phyloP scores from a whole-genome alignment of 2,329 filamentous ascomycete species.

The Calonectria hawksworthii region DNA sequence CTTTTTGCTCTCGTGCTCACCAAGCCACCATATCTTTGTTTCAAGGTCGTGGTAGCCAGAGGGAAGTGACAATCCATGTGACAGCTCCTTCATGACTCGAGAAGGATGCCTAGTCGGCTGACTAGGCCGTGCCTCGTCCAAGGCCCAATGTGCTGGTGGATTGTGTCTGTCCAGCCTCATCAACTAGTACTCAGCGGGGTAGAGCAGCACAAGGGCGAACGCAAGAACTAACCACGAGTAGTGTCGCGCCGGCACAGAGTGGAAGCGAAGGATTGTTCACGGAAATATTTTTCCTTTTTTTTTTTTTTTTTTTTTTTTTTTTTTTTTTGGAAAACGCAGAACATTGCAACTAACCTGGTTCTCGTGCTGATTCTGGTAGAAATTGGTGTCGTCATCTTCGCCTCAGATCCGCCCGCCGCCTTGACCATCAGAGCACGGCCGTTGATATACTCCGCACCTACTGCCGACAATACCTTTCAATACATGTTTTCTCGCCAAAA shows the following conservation, averaged over 20 bases:
- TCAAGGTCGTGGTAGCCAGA: neutral
- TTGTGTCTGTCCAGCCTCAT: neutral
- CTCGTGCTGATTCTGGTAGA: neutral
- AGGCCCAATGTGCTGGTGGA: neutral
- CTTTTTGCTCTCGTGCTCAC: neutral
- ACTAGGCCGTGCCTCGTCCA: neutral
- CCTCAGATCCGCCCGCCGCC: neutral
- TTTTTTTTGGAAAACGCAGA: neutral
- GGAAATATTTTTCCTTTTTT: neutral
- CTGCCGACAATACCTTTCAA: neutral
- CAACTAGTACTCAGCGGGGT: neutral
- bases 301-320: too few species aligned
- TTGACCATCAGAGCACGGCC: neutral
- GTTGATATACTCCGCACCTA: neutral
- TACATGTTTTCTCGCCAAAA: neutral
- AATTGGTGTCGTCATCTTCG: neutral
- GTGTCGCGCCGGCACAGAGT: neutral
- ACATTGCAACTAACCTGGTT: neutral
- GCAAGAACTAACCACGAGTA: neutral
- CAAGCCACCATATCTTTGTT: slow-evolving; percentile 1
- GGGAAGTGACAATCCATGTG: neutral
- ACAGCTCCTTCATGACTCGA: neutral
- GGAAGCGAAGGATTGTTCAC: neutral
- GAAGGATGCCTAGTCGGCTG: neutral
- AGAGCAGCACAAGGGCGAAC: neutral